Percentiles rank a stretch among this genome's conserved stretches.
phyloP scores from a whole-genome alignment of 352 stramenopile genomes.

The Pythium myriotylum region DNA sequence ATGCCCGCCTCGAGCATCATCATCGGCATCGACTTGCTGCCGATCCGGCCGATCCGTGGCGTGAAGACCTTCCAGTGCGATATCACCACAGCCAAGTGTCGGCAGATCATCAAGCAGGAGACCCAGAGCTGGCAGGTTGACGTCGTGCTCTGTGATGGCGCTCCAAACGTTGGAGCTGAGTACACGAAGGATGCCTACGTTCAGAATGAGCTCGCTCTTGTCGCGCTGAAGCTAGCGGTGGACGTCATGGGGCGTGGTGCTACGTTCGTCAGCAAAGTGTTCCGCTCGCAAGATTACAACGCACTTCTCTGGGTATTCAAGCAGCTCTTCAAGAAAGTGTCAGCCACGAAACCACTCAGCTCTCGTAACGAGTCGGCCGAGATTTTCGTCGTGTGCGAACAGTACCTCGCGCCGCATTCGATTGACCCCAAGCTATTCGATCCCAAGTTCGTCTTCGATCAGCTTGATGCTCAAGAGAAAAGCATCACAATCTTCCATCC shows the following conservation, averaged over 20 bases:
- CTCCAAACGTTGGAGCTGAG: slow-evolving; percentile 97
- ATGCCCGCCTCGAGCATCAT: slow-evolving; percentile 96
- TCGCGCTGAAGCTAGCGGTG: slow-evolving; percentile 96
- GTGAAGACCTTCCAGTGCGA: slow-evolving; percentile 98
- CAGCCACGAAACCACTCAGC: slow-evolving; percentile 98
- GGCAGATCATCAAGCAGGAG: slow-evolving; percentile 93
- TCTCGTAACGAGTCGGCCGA: slow-evolving; percentile 98
- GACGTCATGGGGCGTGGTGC: slow-evolving; percentile 95
- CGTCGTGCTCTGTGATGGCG: slow-evolving; percentile 99
- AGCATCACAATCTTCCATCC: slow-evolving; percentile 98
- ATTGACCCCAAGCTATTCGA: slow-evolving; percentile 98
- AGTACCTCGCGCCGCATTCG: slow-evolving; percentile 95
- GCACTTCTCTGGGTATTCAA: slow-evolving; percentile 98
- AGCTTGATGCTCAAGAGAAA: slow-evolving; percentile 89
- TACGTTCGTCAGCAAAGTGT: slow-evolving; percentile 97
- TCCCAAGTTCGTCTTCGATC: slow-evolving; percentile 97
- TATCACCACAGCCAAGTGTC: slow-evolving; percentile 92
- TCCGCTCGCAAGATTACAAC: slow-evolving; percentile 98
- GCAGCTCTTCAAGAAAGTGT: slow-evolving; percentile 98
- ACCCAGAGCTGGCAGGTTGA: slow-evolving; percentile 94
- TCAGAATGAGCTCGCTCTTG: slow-evolving; percentile 97
- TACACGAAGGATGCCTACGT: slow-evolving; percentile 99
- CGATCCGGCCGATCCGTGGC: slow-evolving; percentile 96
- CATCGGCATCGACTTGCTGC: slow-evolving; percentile 97
- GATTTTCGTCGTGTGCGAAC: slow-evolving; percentile 99